A percentile compares a stretch with the other conserved stretches of the same genome.
Conservation (phyloP, 306 rosid genomes). For the Prunus davidiana region DNA sequence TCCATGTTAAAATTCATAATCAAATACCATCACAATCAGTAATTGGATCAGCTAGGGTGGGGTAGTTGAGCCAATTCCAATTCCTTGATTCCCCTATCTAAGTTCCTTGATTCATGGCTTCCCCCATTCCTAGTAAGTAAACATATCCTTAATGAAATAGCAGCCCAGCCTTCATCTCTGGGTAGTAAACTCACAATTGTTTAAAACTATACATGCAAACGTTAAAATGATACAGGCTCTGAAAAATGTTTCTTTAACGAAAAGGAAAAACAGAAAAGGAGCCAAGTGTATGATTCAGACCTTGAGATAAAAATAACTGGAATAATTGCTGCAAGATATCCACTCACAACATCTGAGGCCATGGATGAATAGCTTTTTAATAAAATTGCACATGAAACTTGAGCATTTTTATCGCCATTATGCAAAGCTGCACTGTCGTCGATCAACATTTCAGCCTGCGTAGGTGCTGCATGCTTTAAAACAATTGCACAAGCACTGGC, state of each 20-base stretch:
- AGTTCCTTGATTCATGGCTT: too few species aligned
- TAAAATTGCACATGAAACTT: slow-evolving; percentile 81
- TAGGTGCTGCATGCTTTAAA: slow-evolving; percentile 51
- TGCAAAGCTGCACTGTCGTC: slow-evolving; percentile 83
- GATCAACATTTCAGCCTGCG: slow-evolving; percentile 75
- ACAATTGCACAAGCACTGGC: slow-evolving; percentile 78
- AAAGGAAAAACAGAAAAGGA: slow-evolving; percentile 13
- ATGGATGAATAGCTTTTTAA: slow-evolving; percentile 70
- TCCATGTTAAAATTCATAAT: too few species aligned
- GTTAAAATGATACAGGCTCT: not conserved
- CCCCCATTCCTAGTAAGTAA: too few species aligned
- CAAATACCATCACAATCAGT: too few species aligned
- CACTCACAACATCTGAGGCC: slow-evolving; percentile 82
- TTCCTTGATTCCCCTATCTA: too few species aligned
- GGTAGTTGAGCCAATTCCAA: too few species aligned
- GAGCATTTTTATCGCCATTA: slow-evolving; percentile 74
- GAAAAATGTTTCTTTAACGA: not conserved
- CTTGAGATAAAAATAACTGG: slow-evolving; percentile 86
- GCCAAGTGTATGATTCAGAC: slow-evolving; percentile 38
- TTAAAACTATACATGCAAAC: not conserved
- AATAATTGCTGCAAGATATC: slow-evolving; percentile 64
- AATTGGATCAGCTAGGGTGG: too few species aligned
- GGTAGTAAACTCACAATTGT: not conserved
- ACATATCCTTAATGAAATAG: not conserved
- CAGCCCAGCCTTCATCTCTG: not conserved